Percentiles rank a stretch among this genome's conserved stretches.
These are phyloP conservation scores for Aeschynomene evenia DNA, from an alignment of 306 rosid genomes.

Conservation along the genomic window DNA sequence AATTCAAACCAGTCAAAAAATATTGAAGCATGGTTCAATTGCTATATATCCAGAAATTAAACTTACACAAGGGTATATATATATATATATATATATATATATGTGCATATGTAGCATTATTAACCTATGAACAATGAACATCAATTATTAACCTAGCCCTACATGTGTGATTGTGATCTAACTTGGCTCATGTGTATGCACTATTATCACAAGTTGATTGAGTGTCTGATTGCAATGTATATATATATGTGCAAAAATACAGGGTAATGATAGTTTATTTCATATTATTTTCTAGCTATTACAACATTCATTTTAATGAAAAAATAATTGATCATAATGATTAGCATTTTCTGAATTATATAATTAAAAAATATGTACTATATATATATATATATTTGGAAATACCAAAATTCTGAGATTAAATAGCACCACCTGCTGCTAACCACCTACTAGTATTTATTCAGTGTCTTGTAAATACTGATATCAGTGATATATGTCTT, in stretches of 20 bases:
- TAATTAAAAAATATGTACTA: neutral
- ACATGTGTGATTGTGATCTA: constrained; percentile 26
- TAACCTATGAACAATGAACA: neutral
- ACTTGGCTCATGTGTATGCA: constrained; percentile 23
- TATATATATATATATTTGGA: too few species aligned
- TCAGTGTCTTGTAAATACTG: neutral
- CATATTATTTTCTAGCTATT: neutral
- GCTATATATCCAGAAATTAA: neutral
- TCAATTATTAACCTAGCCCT: constrained; percentile 18
- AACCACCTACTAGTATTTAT: constrained; percentile 25
- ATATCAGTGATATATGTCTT: constrained; percentile 11
- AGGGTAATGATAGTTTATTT: neutral
- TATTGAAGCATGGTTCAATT: neutral
- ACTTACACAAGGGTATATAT: neutral
- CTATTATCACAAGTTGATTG: constrained; percentile 28
- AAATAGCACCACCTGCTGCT: constrained; percentile 17
- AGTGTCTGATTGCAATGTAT: neutral
- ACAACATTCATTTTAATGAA: too few species aligned
- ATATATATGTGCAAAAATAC: neutral
- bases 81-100: neutral
- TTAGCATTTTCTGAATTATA: neutral
- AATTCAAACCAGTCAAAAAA: neutral
- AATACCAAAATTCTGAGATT: neutral
- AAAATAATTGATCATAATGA: neutral
- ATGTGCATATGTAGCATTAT: neutral